Percentiles rank a stretch among this genome's conserved stretches.
Evolutionary conservation across 441 rosid genomes (phyloP).

Genomic region (Metrosideros polymorpha): DNA sequence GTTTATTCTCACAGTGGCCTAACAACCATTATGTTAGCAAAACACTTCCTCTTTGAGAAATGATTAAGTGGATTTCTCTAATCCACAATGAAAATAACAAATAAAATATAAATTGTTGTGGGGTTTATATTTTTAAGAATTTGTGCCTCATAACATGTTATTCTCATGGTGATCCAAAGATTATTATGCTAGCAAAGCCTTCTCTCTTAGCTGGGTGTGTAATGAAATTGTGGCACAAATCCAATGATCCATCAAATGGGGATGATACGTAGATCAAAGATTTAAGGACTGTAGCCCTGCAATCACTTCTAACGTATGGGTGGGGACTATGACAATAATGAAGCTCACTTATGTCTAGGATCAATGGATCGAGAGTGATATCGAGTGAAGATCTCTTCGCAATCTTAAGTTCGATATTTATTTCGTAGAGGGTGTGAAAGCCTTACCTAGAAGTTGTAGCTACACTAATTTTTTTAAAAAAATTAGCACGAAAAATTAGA

Average conservation of each 20-base stretch:
- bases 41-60: too few relatives aligned
- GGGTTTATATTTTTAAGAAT: too few relatives aligned
- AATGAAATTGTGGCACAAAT: too few relatives aligned
- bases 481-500: background rate
- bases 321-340: background rate
- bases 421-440: background rate
- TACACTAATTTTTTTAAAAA: background rate
- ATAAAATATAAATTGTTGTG: too few relatives aligned
- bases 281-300: background rate
- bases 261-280: background rate
- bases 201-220: background rate
- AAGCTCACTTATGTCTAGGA: background rate
- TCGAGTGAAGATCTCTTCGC: background rate
- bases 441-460: background rate
- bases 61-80: too few relatives aligned
- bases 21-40: too few relatives aligned
- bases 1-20: too few relatives aligned
- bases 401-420: background rate
- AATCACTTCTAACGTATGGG: background rate
- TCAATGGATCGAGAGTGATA: background rate
- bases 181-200: too few relatives aligned
- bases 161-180: too few relatives aligned
- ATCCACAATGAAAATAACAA: too few relatives aligned
- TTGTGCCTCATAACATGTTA: too few relatives aligned
- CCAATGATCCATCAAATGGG: too few relatives aligned